Evolutionary conservation across 768 basidiomycete genomes (phyloP).

Genomic region (Trametes meyenii): DNA sequence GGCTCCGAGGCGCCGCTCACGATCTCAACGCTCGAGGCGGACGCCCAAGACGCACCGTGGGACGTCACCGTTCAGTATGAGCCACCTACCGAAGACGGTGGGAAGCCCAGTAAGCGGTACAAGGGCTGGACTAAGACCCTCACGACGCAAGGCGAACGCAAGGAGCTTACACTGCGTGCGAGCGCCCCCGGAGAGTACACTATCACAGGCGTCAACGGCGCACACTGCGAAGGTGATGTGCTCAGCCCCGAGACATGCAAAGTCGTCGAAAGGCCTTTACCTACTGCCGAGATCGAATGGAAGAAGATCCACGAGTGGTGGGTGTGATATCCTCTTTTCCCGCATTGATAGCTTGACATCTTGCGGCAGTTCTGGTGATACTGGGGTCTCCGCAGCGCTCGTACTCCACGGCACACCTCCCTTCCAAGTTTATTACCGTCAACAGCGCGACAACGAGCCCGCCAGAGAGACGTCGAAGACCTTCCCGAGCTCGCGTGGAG

Average conservation of each 20-base stretch:
- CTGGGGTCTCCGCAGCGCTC: conserved; percentile 85
- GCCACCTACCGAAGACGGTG: conserved; percentile 47
- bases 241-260: conserved; percentile 80
- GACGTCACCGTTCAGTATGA: conserved; percentile 63
- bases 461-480: conserved; percentile 60
- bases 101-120: conserved; percentile 41
- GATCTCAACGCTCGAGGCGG: conserved; percentile 55
- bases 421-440: conserved; percentile 80
- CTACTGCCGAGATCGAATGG: conserved; percentile 86
- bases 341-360: conserved; percentile 7
- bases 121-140: conserved; percentile 69
- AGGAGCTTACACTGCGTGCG: conserved; percentile 52
- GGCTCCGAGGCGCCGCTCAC: conserved; percentile 63
- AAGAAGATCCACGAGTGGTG: conserved; percentile 91
- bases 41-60: conserved; percentile 71
- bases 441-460: conserved; percentile 69
- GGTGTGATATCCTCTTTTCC: conserved; percentile 20
- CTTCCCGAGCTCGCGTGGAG: conserved; percentile 72
- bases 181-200: conserved; percentile 77
- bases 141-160: conserved; percentile 47
- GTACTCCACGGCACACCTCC: conserved; percentile 88
- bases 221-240: conserved; percentile 82
- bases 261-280: conserved; percentile 74
- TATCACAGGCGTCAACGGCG: conserved; percentile 70
- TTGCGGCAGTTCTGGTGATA: conserved; percentile 75